Percentiles rank a stretch among this genome's conserved stretches.
Conservation (phyloP, 225 moss, liverwort and hornwort genomes). For the Straminergon stramineum region DNA sequence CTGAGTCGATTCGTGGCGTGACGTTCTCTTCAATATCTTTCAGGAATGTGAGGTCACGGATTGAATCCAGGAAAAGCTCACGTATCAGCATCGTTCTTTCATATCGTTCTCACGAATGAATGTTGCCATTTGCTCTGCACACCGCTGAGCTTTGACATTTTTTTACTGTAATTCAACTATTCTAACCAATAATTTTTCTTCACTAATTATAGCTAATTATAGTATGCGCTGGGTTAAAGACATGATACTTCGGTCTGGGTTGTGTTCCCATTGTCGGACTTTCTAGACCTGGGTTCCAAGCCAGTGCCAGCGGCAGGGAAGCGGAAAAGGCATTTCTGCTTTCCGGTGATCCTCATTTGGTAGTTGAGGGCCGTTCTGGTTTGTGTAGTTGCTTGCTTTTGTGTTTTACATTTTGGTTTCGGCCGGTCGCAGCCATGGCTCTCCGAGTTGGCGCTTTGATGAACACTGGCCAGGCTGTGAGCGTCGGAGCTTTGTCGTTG, state of each 20-base stretch:
- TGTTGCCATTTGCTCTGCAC: background rate
- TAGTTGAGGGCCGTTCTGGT: background rate
- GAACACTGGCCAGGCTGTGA: slow-evolving; percentile 15
- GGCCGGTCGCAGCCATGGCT: slow-evolving; percentile 28
- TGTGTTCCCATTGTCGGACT: background rate
- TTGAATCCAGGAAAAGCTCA: background rate
- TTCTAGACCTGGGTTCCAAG: background rate
- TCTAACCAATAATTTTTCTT: background rate
- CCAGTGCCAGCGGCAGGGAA: background rate
- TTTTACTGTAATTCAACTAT: background rate
- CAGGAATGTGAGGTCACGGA: background rate
- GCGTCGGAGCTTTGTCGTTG: background rate
- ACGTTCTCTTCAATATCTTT: background rate
- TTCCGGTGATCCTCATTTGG: background rate
- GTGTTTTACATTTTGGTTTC: background rate
- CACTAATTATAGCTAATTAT: slow-evolving; percentile 9
- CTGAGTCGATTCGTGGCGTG: background rate
- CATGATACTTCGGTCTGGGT: background rate
- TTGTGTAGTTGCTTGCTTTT: background rate
- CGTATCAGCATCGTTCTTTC: background rate
- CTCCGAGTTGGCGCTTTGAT: slow-evolving; percentile 25
- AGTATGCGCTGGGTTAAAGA: background rate
- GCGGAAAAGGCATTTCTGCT: background rate
- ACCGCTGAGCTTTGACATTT: background rate
- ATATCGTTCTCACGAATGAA: background rate